Percentiles rank a stretch among this genome's conserved stretches.
Conservation (phyloP, 306 rosid species). For the Vicia sativa region DNA sequence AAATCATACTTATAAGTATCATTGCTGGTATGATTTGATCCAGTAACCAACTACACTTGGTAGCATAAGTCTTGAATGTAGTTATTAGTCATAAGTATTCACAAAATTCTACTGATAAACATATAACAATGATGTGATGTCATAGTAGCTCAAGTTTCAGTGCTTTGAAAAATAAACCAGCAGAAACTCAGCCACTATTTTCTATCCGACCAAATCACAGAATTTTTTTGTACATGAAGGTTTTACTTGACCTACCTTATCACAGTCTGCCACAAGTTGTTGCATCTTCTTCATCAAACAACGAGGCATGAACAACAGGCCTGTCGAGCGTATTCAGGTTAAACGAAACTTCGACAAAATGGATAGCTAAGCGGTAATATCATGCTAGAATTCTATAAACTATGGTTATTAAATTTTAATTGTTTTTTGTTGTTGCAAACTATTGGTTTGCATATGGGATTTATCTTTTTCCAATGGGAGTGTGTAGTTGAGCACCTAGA, state of each 20-base stretch:
- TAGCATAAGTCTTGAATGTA: slow-evolving; percentile 4
- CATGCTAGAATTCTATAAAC: slow-evolving; percentile 14
- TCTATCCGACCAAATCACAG: not conserved
- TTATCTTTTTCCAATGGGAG: slow-evolving; percentile 78
- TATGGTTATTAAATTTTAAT: slow-evolving; percentile 21
- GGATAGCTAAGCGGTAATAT: slow-evolving; percentile 15
- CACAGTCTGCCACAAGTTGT: no score
- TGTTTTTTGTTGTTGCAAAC: slow-evolving; percentile 35
- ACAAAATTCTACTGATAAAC: slow-evolving; percentile 14
- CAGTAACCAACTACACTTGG: not conserved
- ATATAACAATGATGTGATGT: not conserved
- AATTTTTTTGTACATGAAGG: no score
- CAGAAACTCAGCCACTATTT: slow-evolving; percentile 3
- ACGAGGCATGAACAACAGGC: no score
- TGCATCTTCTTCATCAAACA: no score
- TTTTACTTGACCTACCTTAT: no score
- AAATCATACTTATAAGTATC: no score
- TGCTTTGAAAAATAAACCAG: slow-evolving; percentile 23
- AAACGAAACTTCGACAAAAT: no score
- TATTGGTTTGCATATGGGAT: slow-evolving; percentile 88
- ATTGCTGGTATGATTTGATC: slow-evolving; percentile 9
- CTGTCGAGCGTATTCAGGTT: no score
- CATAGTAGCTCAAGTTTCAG: not conserved
- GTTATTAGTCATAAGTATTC: not conserved
- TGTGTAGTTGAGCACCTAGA: slow-evolving; percentile 92